Percentiles rank a stretch among this genome's conserved stretches.
Conservation (phyloP, 768 basidiomycete species). For the Pilatotrama ljubarskyi region DNA sequence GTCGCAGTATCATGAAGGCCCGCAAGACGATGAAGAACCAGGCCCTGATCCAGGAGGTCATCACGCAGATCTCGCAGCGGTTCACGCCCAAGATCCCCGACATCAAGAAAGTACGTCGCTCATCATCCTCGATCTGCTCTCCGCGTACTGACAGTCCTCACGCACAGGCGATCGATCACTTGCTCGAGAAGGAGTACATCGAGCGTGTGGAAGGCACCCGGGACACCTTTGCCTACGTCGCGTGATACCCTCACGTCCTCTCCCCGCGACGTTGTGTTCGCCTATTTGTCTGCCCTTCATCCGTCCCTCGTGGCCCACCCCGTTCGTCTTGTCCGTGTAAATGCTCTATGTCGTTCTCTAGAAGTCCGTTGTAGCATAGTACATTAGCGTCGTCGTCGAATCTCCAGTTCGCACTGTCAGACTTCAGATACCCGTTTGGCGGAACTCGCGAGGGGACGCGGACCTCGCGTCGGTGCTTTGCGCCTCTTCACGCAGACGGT, state of each 20-base stretch:
- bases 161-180: slow-evolving; percentile 78
- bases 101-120: slow-evolving; percentile 85
- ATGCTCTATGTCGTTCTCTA: slow-evolving; percentile 21
- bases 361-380: slow-evolving; percentile 25
- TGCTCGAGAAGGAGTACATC: slow-evolving; percentile 97
- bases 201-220: slow-evolving; percentile 91
- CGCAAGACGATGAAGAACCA: slow-evolving; percentile 96
- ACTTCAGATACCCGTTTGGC: no score
- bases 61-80: slow-evolving; percentile 82
- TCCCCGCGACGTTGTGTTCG: neutral
- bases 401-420: slow-evolving; percentile 2
- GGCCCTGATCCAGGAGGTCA: slow-evolving; percentile 84
- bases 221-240: slow-evolving; percentile 83
- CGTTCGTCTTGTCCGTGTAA: slow-evolving; percentile 11
- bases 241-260: slow-evolving; percentile 38
- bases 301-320: neutral
- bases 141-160: neutral
- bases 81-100: slow-evolving; percentile 94
- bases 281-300: no score
- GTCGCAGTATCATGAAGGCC: slow-evolving; percentile 88
- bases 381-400: slow-evolving; percentile 14
- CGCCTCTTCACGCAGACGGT: no score
- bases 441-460: no score
- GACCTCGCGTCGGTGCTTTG: no score
- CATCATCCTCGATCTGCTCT: neutral